Evolutionary conservation across 371 early-diverging fungal genomes (phyloP).

Genomic region (Haplosporangium sp.): DNA sequence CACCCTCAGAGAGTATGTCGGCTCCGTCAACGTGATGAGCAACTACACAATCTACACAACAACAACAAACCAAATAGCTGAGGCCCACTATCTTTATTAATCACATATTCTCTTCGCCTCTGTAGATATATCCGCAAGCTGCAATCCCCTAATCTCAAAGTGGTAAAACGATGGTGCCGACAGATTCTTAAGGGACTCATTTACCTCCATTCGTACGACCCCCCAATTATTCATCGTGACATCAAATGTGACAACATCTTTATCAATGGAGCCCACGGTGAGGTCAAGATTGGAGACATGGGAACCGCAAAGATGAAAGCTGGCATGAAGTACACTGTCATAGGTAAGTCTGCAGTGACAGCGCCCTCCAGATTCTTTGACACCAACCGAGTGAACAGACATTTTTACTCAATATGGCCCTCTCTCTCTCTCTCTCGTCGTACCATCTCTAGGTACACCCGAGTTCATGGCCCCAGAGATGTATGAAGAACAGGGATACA

Average conservation of each 20-base stretch:
- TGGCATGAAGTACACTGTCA: constrained; percentile 86
- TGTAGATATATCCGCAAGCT: constrained; percentile 73
- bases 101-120: neutral
- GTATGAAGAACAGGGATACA: constrained; percentile 91
- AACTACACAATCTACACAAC: neutral
- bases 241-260: constrained; percentile 93
- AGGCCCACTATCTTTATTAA: neutral
- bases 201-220: constrained; percentile 85
- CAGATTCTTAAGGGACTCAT: constrained; percentile 87
- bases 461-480: constrained; percentile 98
- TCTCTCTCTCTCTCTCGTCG: neutral
- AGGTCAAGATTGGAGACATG: constrained; percentile 95
- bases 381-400: neutral
- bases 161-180: constrained; percentile 84
- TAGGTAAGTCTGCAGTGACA: constrained; percentile 65
- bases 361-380: neutral
- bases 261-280: constrained; percentile 91
- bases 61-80: neutral
- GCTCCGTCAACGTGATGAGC: too few relatives aligned
- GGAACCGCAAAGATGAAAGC: constrained; percentile 88
- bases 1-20: constrained; percentile 71
- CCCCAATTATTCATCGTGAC: constrained; percentile 93
- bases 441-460: constrained; percentile 73
- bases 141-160: constrained; percentile 73
- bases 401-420: neutral